These are phyloP conservation scores for Penicillium tannophilum DNA, from an alignment of 495 filamentous ascomycete genomes.

Conservation along the genomic window DNA sequence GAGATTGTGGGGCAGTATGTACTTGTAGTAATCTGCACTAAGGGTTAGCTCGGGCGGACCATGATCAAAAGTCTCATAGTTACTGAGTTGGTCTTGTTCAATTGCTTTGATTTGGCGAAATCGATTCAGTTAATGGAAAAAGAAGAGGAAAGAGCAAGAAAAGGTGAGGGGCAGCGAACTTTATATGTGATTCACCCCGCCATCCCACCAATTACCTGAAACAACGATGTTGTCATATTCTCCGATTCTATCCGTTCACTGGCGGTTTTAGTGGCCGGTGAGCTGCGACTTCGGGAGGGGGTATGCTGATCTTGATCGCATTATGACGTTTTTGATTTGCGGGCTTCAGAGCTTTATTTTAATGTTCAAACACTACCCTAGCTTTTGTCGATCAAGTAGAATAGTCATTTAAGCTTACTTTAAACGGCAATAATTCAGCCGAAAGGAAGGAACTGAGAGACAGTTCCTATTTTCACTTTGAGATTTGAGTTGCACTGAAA, in stretches of 20 bases:
- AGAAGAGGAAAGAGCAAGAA: conserved; percentile 7
- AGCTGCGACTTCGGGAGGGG: conserved; percentile 14
- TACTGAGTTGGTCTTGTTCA: conserved; percentile 16
- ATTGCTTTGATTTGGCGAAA: conserved; percentile 6
- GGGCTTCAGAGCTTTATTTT: neutral
- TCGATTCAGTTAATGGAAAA: conserved; percentile 3
- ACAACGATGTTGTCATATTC: conserved; percentile 10
- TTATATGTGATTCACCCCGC: conserved; percentile 26
- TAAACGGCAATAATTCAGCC: neutral
- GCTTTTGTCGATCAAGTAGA: neutral
- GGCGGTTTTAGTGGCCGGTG: conserved; percentile 21
- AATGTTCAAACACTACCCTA: neutral
- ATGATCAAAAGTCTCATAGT: conserved; percentile 15
- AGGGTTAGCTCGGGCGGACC: conserved; percentile 21
- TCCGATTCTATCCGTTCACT: conserved; percentile 29
- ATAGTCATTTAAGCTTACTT: neutral
- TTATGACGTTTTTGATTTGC: conserved; percentile 21
- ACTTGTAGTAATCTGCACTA: conserved; percentile 21
- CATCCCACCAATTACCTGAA: conserved; percentile 6
- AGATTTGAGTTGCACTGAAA: neutral
- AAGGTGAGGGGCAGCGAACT: conserved; percentile 21
- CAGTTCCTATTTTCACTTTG: neutral
- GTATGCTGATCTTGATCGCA: conserved; percentile 18
- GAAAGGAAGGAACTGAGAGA: neutral
- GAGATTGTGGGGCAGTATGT: conserved; percentile 22